Base-by-base conservation (phyloP, 2,329 filamentous ascomycete genomes). In the Neonectria magnoliae region DNA sequence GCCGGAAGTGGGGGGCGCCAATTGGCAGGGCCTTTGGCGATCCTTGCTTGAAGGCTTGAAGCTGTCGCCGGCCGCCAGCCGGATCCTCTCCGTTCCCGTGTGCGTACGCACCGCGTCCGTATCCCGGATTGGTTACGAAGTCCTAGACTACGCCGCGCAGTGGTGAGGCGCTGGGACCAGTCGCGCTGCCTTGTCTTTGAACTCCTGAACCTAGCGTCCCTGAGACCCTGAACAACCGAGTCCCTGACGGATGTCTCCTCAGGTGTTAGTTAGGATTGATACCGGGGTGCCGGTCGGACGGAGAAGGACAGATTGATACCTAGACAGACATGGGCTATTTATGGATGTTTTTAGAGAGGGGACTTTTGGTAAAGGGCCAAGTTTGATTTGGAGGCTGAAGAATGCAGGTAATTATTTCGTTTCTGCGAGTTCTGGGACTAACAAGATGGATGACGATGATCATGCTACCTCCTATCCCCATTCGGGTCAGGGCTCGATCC, bases 1-100 rank as follows among this genome's bases (percentile, higher is more conserved):
- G 18, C 48, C n/a, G 8, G 42, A 53, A 60, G 57, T 60, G 64
- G 62, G 68, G 56, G 55, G 51, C 59, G 52, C 65, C 70, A 73
- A 71, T 65, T 65, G 50, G 57, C 60, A 58, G 44, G 41, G 36
- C 31, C 29, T 38, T 51, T 27, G 51, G 53, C 36, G 61, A 64
- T 56, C 61, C 61, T 59, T 20, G 60, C 44, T 64, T 25, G 33
- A 36, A 36, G 13, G 33, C 14, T 38, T 38, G 61, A 64, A 64
- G 61, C 33, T 38, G 56, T 64, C 51, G 51, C 29, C 29, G 9
- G 29, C 56, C 56, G 29, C 56, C 56, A 64, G 38, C n/a, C 7
- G 38, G 54, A 51, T 11, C 53, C 59, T 44, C 45, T 42, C 47
- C 16, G 42, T 57, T 41, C 41, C 25, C 42, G 57, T 54, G 14